Evolutionary conservation across 768 basidiomycete genomes (phyloP).

Genomic region (Omphalotus guepiniiformis): DNA sequence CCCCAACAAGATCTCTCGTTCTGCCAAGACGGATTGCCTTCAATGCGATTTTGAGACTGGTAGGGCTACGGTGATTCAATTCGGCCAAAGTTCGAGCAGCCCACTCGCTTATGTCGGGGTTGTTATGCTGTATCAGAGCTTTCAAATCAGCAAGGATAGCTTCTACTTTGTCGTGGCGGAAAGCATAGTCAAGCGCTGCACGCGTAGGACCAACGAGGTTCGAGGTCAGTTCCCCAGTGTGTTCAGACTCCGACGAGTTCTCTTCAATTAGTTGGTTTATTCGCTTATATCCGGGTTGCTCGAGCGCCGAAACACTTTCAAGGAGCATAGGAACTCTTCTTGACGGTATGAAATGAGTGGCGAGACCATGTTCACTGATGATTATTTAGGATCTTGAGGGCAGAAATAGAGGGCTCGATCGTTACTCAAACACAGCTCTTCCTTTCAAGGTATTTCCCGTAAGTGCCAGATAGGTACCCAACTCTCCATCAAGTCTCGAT

Average conservation of each 20-base stretch:
- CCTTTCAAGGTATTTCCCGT: constrained; percentile 73
- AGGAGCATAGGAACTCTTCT: constrained; percentile 68
- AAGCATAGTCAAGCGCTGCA: constrained; percentile 76
- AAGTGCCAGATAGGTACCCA: constrained; percentile 92
- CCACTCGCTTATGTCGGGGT: constrained; percentile 60
- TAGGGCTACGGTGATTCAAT: constrained; percentile 77
- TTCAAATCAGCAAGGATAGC: constrained; percentile 60
- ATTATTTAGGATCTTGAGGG: constrained; percentile 9
- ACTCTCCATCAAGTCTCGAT: constrained; percentile 81
- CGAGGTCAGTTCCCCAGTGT: constrained; percentile 47
- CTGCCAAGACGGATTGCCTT: constrained; percentile 72
- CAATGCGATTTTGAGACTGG: constrained; percentile 88
- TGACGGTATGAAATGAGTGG: constrained; percentile 89
- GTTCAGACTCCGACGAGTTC: constrained; percentile 66
- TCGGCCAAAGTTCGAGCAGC: constrained; percentile 62
- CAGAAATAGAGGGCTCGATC: constrained; percentile 2
- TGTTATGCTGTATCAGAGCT: constrained; percentile 33
- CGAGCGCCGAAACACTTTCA: constrained; percentile 57
- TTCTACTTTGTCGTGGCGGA: constrained; percentile 67
- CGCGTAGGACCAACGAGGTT: constrained; percentile 57
- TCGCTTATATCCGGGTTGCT: constrained; percentile 34
- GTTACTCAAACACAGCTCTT: constrained; percentile 74
- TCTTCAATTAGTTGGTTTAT: constrained; percentile 61
- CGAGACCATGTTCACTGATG: constrained; percentile 82
- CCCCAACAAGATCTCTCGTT: constrained; percentile 54